Percentiles rank a stretch among this genome's conserved stretches.
Conservation (phyloP, 768 basidiomycete genomes). For the Solioccasus polychromus region DNA sequence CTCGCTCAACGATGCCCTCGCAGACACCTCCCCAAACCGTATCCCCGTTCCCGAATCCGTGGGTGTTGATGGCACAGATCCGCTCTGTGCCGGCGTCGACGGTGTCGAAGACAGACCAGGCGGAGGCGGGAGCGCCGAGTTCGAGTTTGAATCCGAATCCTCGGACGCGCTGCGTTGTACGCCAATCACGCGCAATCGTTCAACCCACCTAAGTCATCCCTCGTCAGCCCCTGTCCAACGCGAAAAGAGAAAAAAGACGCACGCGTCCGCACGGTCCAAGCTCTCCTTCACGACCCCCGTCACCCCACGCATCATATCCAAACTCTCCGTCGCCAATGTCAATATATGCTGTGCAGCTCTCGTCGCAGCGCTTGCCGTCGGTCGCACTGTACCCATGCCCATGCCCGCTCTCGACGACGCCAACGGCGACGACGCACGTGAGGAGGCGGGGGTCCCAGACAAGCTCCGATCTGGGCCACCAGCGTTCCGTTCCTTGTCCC, state of each 20-base stretch:
- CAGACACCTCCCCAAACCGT: slow-evolving; percentile 25
- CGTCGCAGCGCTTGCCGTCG: slow-evolving; percentile 55
- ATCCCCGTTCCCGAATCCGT: slow-evolving; percentile 26
- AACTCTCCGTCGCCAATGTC: slow-evolving; percentile 82
- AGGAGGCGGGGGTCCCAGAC: slow-evolving; percentile 32
- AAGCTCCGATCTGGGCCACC: slow-evolving; percentile 32
- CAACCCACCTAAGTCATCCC: slow-evolving; percentile 73
- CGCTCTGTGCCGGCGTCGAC: slow-evolving; percentile 28
- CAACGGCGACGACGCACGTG: slow-evolving; percentile 34
- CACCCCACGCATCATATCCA: slow-evolving; percentile 90
- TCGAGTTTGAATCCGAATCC: no score
- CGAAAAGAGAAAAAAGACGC: slow-evolving; percentile 27
- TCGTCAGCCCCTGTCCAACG: no score
- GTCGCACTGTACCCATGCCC: no score
- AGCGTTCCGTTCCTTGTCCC: slow-evolving; percentile 39
- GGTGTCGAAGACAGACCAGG: slow-evolving; percentile 31
- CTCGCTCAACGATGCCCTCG: slow-evolving; percentile 31
- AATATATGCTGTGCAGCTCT: slow-evolving; percentile 79
- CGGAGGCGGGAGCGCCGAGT: no score
- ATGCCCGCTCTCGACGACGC: slow-evolving; percentile 23
- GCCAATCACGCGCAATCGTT: slow-evolving; percentile 73
- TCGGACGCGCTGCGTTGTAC: slow-evolving; percentile 65
- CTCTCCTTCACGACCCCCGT: slow-evolving; percentile 87
- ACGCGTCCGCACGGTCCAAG: slow-evolving; percentile 85
- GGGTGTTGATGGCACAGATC: slow-evolving; percentile 26